These are phyloP conservation scores for Domatiomyces globalis DNA, from an alignment of 2,329 filamentous ascomycete genomes.

Conservation along the genomic window DNA sequence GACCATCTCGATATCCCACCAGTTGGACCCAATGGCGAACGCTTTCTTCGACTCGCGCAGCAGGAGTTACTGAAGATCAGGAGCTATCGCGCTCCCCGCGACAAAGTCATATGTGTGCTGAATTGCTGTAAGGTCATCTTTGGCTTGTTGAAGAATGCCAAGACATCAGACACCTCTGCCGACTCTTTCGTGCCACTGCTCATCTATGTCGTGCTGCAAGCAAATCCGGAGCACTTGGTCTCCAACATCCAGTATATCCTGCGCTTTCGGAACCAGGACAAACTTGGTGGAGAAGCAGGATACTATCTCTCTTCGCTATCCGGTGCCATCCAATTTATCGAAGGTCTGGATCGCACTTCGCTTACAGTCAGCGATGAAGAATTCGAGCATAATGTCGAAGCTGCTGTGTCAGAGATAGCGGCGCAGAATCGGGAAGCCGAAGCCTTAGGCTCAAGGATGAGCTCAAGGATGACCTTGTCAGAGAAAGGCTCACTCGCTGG, in stretches of 20 bases:
- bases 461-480: slow-evolving; percentile 22
- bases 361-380: slow-evolving; percentile 89
- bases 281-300: slow-evolving; percentile 89
- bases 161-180: slow-evolving; percentile 75
- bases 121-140: slow-evolving; percentile 99
- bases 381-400: slow-evolving; percentile 92
- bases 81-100: slow-evolving; percentile 86
- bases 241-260: slow-evolving; percentile 98
- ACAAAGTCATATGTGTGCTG: slow-evolving; percentile 95
- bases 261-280: slow-evolving; percentile 92
- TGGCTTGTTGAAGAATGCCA: slow-evolving; percentile 78
- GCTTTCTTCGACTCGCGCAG: slow-evolving; percentile 78
- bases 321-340: slow-evolving; percentile 89
- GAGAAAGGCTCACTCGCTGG: slow-evolving; percentile 38
- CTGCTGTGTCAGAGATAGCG: slow-evolving; percentile 85
- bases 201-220: slow-evolving; percentile 89
- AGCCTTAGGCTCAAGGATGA: slow-evolving; percentile 23
- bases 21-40: slow-evolving; percentile 69
- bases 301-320: slow-evolving; percentile 87
- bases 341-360: slow-evolving; percentile 86
- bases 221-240: slow-evolving; percentile 86
- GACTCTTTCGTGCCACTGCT: slow-evolving; percentile 91
- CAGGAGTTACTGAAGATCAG: slow-evolving; percentile 95
- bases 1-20: slow-evolving; percentile 85
- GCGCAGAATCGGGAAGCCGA: slow-evolving; percentile 61